These are phyloP conservation scores for Fremontodendron californicum DNA, from an alignment of 345 rosid genomes.

Conservation along the genomic window DNA sequence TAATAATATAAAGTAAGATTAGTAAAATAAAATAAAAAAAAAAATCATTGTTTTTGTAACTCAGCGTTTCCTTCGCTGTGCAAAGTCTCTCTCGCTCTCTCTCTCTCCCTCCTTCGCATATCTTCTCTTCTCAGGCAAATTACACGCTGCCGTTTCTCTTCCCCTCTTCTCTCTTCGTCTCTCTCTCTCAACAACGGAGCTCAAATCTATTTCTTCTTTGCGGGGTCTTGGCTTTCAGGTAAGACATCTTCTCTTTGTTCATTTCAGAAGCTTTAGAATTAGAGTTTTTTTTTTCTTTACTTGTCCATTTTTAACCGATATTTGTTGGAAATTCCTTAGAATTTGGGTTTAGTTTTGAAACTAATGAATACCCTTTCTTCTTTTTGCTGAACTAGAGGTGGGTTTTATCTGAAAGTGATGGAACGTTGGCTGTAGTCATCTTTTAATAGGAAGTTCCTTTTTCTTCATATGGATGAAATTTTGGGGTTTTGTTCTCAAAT, in stretches of 20 bases:
- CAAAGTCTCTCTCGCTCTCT: neutral
- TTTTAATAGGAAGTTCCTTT: neutral
- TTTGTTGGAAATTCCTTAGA: neutral
- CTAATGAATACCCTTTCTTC: slow-evolving; percentile 12
- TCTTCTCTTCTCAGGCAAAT: slow-evolving; percentile 7
- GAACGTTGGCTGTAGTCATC: slow-evolving; percentile 11
- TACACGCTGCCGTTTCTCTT: slow-evolving; percentile 8
- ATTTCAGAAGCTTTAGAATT: neutral
- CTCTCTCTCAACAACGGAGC: neutral
- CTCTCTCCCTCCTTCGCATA: neutral
- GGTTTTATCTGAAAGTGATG: slow-evolving; percentile 18
- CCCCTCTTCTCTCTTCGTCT: neutral
- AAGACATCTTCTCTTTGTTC: neutral
- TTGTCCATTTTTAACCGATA: neutral
- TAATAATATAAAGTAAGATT: neutral
- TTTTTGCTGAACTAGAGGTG: slow-evolving; percentile 15
- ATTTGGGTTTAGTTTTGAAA: slow-evolving; percentile 3
- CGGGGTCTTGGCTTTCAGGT: slow-evolving; percentile 28
- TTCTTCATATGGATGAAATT: neutral
- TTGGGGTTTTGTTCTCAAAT: slow-evolving; percentile 4
- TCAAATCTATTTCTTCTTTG: slow-evolving; percentile 18
- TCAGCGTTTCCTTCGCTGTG: slow-evolving; percentile 19
- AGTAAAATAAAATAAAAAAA: neutral
- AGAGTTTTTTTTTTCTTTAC: neutral
- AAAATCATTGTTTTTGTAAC: neutral